phyloP scores from a whole-genome alignment of 2,329 filamentous ascomycete genomes.

The Lojkania enalia region DNA sequence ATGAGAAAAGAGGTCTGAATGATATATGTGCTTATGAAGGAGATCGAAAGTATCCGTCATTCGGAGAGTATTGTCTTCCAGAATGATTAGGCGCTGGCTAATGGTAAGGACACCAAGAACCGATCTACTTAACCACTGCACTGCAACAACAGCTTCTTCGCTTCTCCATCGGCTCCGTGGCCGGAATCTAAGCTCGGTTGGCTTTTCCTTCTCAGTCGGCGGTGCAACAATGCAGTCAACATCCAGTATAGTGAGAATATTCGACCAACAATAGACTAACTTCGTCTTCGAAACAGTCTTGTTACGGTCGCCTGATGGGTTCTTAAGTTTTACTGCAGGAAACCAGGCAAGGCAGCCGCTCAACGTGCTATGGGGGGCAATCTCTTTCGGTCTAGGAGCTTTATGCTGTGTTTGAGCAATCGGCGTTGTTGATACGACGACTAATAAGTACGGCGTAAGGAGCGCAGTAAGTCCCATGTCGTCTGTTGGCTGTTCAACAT shows the following conservation, averaged over 20 bases:
- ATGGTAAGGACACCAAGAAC: constrained; percentile 91
- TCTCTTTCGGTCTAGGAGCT: constrained; percentile 84
- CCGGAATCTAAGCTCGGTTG: constrained; percentile 76
- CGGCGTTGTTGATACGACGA: constrained; percentile 96
- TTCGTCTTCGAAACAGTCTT: constrained; percentile 79
- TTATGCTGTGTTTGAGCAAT: constrained; percentile 97
- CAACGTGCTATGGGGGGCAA: constrained; percentile 86
- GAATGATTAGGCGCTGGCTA: constrained; percentile 86
- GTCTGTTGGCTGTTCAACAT: constrained; percentile 86
- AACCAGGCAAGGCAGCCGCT: constrained; percentile 97
- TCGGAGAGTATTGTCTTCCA: constrained; percentile 82
- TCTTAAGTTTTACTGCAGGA: constrained; percentile 89
- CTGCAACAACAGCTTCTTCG: constrained; percentile 91
- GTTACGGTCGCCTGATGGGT: constrained; percentile 66
- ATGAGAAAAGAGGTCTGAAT: constrained; percentile 84
- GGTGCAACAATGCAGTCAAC: constrained; percentile 67
- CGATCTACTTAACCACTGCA: constrained; percentile 95
- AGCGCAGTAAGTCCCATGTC: constrained; percentile 89
- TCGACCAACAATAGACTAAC: constrained; percentile 97
- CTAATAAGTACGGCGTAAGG: constrained; percentile 90
- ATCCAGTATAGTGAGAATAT: constrained; percentile 91
- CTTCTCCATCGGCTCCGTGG: constrained; percentile 88
- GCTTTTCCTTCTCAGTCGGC: constrained; percentile 72
- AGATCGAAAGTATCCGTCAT: constrained; percentile 95
- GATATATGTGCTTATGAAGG: constrained; percentile 88